Percentiles rank a stretch among this genome's conserved stretches.
Evolutionary conservation across 2,329 filamentous ascomycete genomes (phyloP).

Genomic region (Drechslerella dactyloides): DNA sequence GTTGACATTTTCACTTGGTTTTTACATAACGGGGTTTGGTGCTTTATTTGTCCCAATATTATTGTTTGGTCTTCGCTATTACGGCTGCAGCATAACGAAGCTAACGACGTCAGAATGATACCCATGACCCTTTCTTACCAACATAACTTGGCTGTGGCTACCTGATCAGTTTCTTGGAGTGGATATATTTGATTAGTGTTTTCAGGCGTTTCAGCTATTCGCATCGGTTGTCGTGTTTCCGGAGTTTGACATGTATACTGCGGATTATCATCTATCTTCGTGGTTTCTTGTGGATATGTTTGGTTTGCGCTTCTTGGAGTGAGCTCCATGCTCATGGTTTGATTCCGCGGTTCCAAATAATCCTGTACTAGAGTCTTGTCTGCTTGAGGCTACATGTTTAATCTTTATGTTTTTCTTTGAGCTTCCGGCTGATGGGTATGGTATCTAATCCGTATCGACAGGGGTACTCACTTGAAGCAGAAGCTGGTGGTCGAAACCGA

Average conservation of each 20-base stretch:
- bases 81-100: slow-evolving; percentile 49
- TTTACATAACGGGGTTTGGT: slow-evolving; percentile 32
- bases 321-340: slow-evolving; percentile 50
- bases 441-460: slow-evolving; percentile 38
- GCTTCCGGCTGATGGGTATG: slow-evolving; percentile 18
- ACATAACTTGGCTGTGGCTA: slow-evolving; percentile 29
- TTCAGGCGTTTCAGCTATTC: slow-evolving; percentile 28
- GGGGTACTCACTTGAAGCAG: slow-evolving; percentile 3
- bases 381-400: slow-evolving; percentile 34
- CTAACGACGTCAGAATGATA: slow-evolving; percentile 51
- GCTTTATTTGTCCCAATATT: slow-evolving; percentile 17
- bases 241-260: slow-evolving; percentile 32
- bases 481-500: not conserved
- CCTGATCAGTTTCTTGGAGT: slow-evolving; percentile 23
- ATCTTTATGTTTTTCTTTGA: slow-evolving; percentile 19
- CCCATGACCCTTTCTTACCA: slow-evolving; percentile 43
- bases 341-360: slow-evolving; percentile 5
- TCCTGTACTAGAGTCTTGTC: slow-evolving; percentile 36
- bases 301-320: slow-evolving; percentile 11
- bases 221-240: slow-evolving; percentile 1
- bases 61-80: slow-evolving; percentile 1
- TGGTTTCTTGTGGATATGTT: slow-evolving; percentile 15
- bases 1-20: slow-evolving; percentile 20
- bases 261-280: not conserved
- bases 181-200: slow-evolving; percentile 18